Percentiles rank a stretch among this genome's conserved stretches.
Evolutionary conservation across 352 stramenopile species (phyloP).

Genomic region (Pythium aphanidermatum): DNA sequence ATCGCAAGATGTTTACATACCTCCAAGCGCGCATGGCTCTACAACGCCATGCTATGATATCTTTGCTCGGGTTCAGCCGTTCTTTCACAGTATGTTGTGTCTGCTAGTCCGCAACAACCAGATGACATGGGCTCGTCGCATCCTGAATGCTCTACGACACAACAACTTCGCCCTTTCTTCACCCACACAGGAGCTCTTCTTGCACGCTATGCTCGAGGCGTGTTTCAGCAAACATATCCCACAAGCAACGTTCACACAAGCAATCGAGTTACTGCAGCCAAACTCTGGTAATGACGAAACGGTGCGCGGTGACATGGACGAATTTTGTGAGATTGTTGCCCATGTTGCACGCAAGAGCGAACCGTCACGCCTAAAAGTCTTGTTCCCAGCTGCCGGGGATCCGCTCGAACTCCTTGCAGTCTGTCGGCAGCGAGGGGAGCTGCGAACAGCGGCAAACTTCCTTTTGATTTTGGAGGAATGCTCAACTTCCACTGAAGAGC

Average conservation of each 20-base stretch:
- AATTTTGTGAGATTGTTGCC: slow-evolving; percentile 82
- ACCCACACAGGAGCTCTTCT: slow-evolving; percentile 70
- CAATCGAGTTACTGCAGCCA: slow-evolving; percentile 49
- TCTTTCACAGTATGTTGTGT: slow-evolving; percentile 70
- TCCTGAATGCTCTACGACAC: slow-evolving; percentile 39
- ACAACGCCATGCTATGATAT: slow-evolving; percentile 66
- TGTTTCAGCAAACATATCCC: slow-evolving; percentile 45
- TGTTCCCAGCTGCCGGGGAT: slow-evolving; percentile 68
- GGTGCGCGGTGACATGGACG: slow-evolving; percentile 54
- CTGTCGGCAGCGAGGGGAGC: slow-evolving; percentile 58
- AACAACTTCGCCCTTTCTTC: slow-evolving; percentile 57
- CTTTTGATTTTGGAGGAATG: slow-evolving; percentile 73
- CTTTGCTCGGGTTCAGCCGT: slow-evolving; percentile 69
- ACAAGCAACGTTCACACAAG: slow-evolving; percentile 30
- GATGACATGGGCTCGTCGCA: slow-evolving; percentile 38
- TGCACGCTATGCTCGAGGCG: slow-evolving; percentile 73
- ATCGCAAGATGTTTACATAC: slow-evolving; percentile 78
- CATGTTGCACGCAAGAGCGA: slow-evolving; percentile 82
- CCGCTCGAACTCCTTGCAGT: slow-evolving; percentile 54
- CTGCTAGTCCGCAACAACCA: slow-evolving; percentile 67
- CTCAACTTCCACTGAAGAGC: slow-evolving; percentile 17
- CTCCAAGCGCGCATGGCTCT: slow-evolving; percentile 27
- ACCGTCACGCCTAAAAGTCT: slow-evolving; percentile 55
- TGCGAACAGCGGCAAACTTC: slow-evolving; percentile 80
- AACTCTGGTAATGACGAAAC: neutral